Conservation (phyloP, 2,329 filamentous ascomycete species). For the Phialophora expanda region DNA sequence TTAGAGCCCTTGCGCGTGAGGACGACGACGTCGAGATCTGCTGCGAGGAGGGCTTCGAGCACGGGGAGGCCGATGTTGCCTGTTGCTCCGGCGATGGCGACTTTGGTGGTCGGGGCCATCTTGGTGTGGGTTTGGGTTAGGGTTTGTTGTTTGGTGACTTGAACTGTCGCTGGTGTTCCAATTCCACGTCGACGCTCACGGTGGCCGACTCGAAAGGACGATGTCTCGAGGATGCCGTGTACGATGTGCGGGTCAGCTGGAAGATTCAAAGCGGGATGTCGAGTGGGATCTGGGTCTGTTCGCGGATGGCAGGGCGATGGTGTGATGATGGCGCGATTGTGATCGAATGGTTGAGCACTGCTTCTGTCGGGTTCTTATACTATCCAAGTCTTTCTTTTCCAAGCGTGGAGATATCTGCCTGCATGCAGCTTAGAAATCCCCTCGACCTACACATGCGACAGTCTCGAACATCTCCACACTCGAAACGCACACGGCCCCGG, state of each 20-base stretch:
- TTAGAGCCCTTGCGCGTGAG: constrained; percentile 33
- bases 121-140: not conserved
- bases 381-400: too few relatives aligned
- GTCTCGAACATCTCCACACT: not conserved
- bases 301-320: constrained; percentile 5
- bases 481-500: not conserved
- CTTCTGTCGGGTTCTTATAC: not conserved
- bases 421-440: not conserved
- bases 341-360: not conserved
- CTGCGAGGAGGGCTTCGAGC: constrained; percentile 30
- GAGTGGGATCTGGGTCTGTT: constrained; percentile 7
- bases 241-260: constrained; percentile 13
- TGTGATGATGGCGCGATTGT: constrained; percentile 2
- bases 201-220: not conserved
- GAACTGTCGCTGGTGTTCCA: not conserved
- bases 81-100: constrained; percentile 38
- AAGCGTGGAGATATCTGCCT: too few relatives aligned
- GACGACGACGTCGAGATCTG: constrained; percentile 30
- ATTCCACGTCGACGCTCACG: not conserved
- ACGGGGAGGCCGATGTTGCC: constrained; percentile 34
- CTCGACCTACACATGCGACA: not conserved
- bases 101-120: constrained; percentile 33
- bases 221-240: not conserved
- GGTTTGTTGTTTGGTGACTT: not conserved
- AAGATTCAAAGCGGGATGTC: constrained; percentile 19